Evolutionary conservation across 2,329 filamentous ascomycete species (phyloP), one percentile per base, ranked within the genome.

Genomic region (Setomelanomma holmii): DNA sequence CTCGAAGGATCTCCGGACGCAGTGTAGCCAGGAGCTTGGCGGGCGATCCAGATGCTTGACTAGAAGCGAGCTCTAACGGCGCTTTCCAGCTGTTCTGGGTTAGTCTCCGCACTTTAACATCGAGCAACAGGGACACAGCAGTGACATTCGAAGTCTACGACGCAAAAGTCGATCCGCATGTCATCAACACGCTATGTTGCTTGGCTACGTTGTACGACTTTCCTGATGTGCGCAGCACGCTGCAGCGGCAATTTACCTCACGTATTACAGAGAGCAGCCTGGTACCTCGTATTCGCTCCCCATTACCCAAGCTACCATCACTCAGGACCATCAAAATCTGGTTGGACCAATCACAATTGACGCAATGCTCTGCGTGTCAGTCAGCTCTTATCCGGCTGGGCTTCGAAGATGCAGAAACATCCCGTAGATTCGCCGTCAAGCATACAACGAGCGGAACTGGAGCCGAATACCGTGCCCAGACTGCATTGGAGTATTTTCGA

Each of bases 181-280:
- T 40, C 27, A 45, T 10, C 38, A 30, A 39, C 22, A 14, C 10
- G 4, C 14, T 11, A 55, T 22, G 11, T 39, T 17, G 40, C 35
- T 39, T 41, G 20, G 40, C 24, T 35, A 44, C n/a, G 21, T 45
- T 48, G 49, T 56, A 33, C 24, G 40, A 49, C 45, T 45, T 52
- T 45, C 50, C 52, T 30, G 40, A 42, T 43, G 8, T 27, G 40
- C 10, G 30, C 27, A 38, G 10, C 20, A 35, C 45, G 7, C 48
- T 67, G 57, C 55, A 58, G 12, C 48, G 51, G 59, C 49, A 70
- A 70, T 70, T 59, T 67, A 60, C 30, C 39, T 14, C 36, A 51
- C 46, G 53, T 60, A 60, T 60, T 55, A 45, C 36, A 50, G 53
- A 53, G 61, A 38, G 19, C 34, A 51, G 34, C 14, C 45, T 50